Evolutionary conservation across 495 filamentous ascomycete genomes (phyloP), one percentile per base, ranked within the genome.

Genomic region (Talaromyces ruber): DNA sequence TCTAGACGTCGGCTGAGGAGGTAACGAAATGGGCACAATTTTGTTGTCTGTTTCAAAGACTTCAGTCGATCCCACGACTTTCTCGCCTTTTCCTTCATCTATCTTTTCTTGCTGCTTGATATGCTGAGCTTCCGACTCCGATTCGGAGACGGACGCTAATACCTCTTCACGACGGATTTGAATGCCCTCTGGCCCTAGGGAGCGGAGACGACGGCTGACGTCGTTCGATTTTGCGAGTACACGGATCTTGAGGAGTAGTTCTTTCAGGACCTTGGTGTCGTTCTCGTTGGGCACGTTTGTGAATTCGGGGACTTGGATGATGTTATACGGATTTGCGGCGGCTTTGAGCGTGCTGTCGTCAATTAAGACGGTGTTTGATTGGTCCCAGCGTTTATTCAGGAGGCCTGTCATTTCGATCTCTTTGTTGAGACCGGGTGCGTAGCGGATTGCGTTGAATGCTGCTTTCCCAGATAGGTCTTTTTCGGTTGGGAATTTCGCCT

Each of bases 281-380:
- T 74, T 71, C 11, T 66, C 50, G 24, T 43, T 55, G 0, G 66
- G 64, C 32, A 66, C 58, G 5, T 71, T 72, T 1, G 65, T 70
- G 68, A 93, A 97, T 68, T 94, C 92, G 0, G 91, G 87, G 34
- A 98, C 78, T 63, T 87, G 76, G 11, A 98, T 71, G 22, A 91
- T 82, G 62, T 98, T 98, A 74, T 81, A 85, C 0, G 95, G 95
- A 70, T 98, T 88, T 61, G 82, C 86, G 57, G 79, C 77, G 2
- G 88, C 94, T 76, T 98, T 98, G 63, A 88, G 74, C 11, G 68
- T 68, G 55, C 84, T 87, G 71, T 98, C 95, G 64, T 98, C 94
- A 24, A 98, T 86, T 12, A 98, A 76, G 30, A 98, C 75, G 0
- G 94, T 98, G 70, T 97, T 93, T n/a, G 74, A 77, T 72, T 96